Evolutionary conservation across 2,329 filamentous ascomycete genomes (phyloP), one percentile per base, ranked within the genome.

Genomic region (Didymellaceae sp.): DNA sequence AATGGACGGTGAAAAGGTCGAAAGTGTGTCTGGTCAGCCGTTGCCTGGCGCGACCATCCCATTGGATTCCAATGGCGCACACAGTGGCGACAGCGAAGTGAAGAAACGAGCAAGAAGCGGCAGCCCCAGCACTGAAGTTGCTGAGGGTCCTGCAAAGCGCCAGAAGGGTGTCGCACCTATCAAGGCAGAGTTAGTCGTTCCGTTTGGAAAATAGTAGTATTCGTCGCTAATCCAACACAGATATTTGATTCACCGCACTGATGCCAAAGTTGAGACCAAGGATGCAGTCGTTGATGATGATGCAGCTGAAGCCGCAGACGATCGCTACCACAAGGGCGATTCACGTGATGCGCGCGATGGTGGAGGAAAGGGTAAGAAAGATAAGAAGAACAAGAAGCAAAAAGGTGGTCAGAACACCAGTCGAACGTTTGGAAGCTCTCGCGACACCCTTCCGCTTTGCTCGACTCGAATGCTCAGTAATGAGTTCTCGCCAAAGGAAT

Each of bases 401-500:
- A 75, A 84, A 58, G 80, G 80, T 34, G 89, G 90, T 25, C 91
- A 96, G 74, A 97, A 97, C 74, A 91, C 87, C 58, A 85, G 85
- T 59, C 88, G 93, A 49, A 83, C 83, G 33, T 97, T 94, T 70
- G 91, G 91, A 41, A 85, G 80, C 57, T 94, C 90, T 32, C 82
- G 85, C 54, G 93, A 97, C 68, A 83, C 83, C 22, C 80, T 92
- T 46, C 84, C 84, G 31, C 82, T 97, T 7, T 97, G 93, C 75
- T 84, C 86, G 62, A 91, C 86, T 44, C 82, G 89, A 54, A 83
- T 84, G 14, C 82, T 85, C 64, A 82, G 78, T 55, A 80, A 88
- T 28, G 93, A 97, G 69, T 96, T 96, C 71, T 92, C 90, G 3
- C 90, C 91, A 0, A 70, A 70, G 16, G 77, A 85, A 20, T 97